phyloP scores from a whole-genome alignment of 495 filamentous ascomycete species.

The Rusavskia elegans region DNA sequence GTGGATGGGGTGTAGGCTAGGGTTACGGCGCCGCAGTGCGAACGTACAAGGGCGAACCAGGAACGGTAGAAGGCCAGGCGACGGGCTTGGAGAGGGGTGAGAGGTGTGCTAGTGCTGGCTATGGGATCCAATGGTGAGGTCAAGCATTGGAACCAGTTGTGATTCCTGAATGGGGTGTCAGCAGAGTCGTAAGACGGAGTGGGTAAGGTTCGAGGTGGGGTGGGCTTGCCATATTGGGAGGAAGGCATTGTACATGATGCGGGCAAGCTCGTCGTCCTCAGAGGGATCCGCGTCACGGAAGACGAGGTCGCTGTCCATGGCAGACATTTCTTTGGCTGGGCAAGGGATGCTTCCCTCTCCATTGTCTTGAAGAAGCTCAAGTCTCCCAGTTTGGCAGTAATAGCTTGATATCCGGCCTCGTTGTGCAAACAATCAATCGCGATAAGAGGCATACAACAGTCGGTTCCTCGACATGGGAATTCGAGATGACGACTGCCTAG shows the following conservation, averaged over 20 bases:
- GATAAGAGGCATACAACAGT: too few relatives aligned
- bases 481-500: too few relatives aligned
- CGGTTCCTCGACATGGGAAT: too few relatives aligned
- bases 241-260: background rate
- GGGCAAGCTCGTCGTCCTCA: background rate
- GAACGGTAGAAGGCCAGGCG: background rate
- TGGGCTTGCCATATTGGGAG: background rate
- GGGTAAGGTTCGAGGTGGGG: background rate
- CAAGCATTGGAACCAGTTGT: background rate
- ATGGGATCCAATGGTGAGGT: background rate
- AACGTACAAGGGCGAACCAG: background rate
- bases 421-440: too few relatives aligned
- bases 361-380: too few relatives aligned
- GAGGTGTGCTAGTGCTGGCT: background rate
- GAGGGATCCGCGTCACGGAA: background rate
- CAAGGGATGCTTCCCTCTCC: too few relatives aligned
- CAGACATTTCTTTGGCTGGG: too few relatives aligned
- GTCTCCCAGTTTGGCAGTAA: too few relatives aligned
- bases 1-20: background rate
- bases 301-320: too few relatives aligned
- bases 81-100: background rate
- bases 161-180: background rate
- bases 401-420: too few relatives aligned
- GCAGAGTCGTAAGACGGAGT: background rate
- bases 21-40: background rate